A percentile compares a stretch with the other conserved stretches of the same genome.
These are phyloP conservation scores for Ophiostoma piceae DNA, from an alignment of 2,329 filamentous ascomycete genomes.

Conservation along the genomic window DNA sequence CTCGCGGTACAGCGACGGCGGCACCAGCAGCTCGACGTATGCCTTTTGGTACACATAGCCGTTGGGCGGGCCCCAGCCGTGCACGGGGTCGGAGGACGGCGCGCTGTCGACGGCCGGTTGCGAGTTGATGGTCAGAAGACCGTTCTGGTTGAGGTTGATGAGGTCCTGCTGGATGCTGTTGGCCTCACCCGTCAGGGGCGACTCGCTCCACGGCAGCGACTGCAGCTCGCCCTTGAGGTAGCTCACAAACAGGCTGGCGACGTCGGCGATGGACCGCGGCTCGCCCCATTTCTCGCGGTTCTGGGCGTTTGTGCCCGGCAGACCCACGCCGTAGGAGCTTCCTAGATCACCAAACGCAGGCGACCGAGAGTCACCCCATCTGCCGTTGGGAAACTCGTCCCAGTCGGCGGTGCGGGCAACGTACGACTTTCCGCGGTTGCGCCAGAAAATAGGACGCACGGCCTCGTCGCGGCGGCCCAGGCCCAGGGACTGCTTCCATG, in stretches of 20 bases:
- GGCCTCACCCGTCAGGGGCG: constrained; percentile 76
- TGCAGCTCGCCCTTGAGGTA: constrained; percentile 79
- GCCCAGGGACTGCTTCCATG: constrained; percentile 92
- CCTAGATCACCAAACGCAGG: constrained; percentile 95
- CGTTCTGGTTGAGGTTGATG: constrained; percentile 75
- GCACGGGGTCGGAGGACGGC: constrained; percentile 77
- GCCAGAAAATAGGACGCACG: constrained; percentile 97
- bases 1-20: constrained; percentile 71
- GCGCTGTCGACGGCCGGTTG: constrained; percentile 90
- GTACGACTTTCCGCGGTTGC: constrained; percentile 93
- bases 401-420: constrained; percentile 93
- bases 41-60: constrained; percentile 99
- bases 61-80: constrained; percentile 91
- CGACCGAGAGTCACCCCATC: constrained; percentile 95
- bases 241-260: constrained; percentile 75
- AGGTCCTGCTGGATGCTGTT: constrained; percentile 71
- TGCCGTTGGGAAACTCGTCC: constrained; percentile 98
- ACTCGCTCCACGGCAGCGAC: constrained; percentile 89
- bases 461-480: constrained; percentile 87
- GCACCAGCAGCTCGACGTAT: constrained; percentile 86
- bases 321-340: constrained; percentile 82
- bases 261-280: constrained; percentile 71
- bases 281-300: constrained; percentile 94
- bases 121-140: constrained; percentile 92
- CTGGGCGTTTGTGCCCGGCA: constrained; percentile 92